These are phyloP conservation scores for Tremella fuciformis DNA, from an alignment of 768 basidiomycete species.

Conservation along the genomic window DNA sequence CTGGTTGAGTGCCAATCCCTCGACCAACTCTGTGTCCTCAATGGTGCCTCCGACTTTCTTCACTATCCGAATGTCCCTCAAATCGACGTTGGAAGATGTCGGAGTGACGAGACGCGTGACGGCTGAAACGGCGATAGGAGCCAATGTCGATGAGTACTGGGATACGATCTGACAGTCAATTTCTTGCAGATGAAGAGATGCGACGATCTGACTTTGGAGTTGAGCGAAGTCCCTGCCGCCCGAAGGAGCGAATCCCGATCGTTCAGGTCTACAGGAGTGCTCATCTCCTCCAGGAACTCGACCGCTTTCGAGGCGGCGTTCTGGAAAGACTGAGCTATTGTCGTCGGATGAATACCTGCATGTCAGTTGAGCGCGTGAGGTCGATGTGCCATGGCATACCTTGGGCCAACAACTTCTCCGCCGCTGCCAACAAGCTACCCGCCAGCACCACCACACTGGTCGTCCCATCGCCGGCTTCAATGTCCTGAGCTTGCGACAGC, in stretches of 20 bases:
- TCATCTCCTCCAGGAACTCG: slow-evolving; percentile 88
- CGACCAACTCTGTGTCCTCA: slow-evolving; percentile 94
- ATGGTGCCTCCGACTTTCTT: slow-evolving; percentile 99
- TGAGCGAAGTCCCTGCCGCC: slow-evolving; percentile 90
- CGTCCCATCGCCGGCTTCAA: slow-evolving; percentile 97
- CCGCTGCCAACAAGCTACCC: slow-evolving; percentile 85
- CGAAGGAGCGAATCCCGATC: slow-evolving; percentile 81
- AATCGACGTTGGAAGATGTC: slow-evolving; percentile 89
- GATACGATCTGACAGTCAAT: slow-evolving; percentile 75
- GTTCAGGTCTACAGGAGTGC: slow-evolving; percentile 82
- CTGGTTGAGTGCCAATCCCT: slow-evolving; percentile 96
- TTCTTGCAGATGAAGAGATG: not conserved
- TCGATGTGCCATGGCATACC: slow-evolving; percentile 54
- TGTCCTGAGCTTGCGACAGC: slow-evolving; percentile 93
- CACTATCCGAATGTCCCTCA: slow-evolving; percentile 91
- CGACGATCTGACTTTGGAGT: slow-evolving; percentile 72
- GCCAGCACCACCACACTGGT: slow-evolving; percentile 96
- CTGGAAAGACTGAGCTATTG: slow-evolving; percentile 92
- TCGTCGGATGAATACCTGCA: slow-evolving; percentile 82
- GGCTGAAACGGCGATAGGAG: slow-evolving; percentile 97
- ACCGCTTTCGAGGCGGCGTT: slow-evolving; percentile 89
- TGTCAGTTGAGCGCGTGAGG: slow-evolving; percentile 9
- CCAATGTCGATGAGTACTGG: slow-evolving; percentile 94
- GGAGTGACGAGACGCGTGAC: slow-evolving; percentile 86
- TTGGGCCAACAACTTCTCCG: slow-evolving; percentile 93